Percentiles rank a stretch among this genome's conserved stretches.
Evolutionary conservation across 2,329 filamentous ascomycete species (phyloP).

Genomic region (Colletotrichum tamarilloi): DNA sequence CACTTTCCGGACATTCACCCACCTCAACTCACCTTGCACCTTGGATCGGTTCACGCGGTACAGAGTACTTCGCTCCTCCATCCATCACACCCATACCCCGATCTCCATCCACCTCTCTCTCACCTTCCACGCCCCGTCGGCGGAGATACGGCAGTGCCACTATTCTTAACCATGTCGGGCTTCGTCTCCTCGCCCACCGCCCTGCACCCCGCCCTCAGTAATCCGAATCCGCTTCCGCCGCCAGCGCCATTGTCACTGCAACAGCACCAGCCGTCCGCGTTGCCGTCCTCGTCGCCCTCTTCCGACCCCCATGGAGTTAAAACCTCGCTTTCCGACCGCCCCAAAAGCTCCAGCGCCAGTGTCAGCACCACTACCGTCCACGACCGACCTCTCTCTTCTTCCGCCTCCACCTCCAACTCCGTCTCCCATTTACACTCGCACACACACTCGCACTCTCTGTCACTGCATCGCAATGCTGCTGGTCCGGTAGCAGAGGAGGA

Average conservation of each 20-base stretch:
- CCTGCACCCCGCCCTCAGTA: slow-evolving; percentile 63
- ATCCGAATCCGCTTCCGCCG: slow-evolving; percentile 43
- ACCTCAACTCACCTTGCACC: not conserved
- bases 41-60: not conserved
- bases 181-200: slow-evolving; percentile 57
- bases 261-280: not conserved
- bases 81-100: not conserved
- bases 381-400: slow-evolving; percentile 36
- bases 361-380: slow-evolving; percentile 11
- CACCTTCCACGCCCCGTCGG: slow-evolving; percentile 9
- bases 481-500: slow-evolving; percentile 19
- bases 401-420: slow-evolving; percentile 31
- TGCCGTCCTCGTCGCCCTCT: not conserved
- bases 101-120: not conserved
- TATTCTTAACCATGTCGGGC: slow-evolving; percentile 41
- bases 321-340: slow-evolving; percentile 40
- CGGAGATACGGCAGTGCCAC: slow-evolving; percentile 20
- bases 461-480: slow-evolving; percentile 36
- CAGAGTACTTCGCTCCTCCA: not conserved
- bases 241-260: slow-evolving; percentile 33
- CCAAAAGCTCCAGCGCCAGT: slow-evolving; percentile 40
- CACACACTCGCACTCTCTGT: slow-evolving; percentile 12
- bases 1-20: not conserved
- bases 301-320: slow-evolving; percentile 40
- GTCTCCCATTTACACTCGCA: slow-evolving; percentile 22